Evolutionary conservation across 768 basidiomycete species (phyloP), one percentile per base, ranked within the genome.

Genomic region (Trametes maxima): DNA sequence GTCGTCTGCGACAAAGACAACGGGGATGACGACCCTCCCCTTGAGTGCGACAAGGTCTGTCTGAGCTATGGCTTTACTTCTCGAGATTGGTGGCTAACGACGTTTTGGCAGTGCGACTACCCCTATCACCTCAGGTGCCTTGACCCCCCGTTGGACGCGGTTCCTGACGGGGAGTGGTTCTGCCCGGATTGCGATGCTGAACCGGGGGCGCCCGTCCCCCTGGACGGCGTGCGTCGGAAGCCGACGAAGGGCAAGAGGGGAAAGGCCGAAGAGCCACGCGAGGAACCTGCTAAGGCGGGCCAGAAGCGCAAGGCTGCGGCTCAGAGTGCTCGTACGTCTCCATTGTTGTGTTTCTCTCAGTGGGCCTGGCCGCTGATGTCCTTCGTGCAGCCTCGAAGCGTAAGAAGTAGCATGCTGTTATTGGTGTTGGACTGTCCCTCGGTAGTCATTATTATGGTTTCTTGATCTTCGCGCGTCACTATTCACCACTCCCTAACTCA

Each of bases 81-180:
- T 44, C 39, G 24, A 47, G 14, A 12, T 10, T 6, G 22, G 5
- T 11, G 21, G n/a, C 13, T 36, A 46, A 14, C 25, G 4, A 16
- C 2, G 47, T 36, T 36, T 21, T 33, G 10, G 11, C 63, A 96
- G 91, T 98, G 95, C 70, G 95, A 98, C 70, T 80, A 82, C 44
- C 92, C 94, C 1, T 96, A 89, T 73, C 95, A 98, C 73, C 78
- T 91, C 14, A 79, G 79, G 13, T 98, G 95, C 73, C 83, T 95
- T 46, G 76, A 79, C 44, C 94, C 94, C 17, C 92, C 94, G 2
- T 75, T 98, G 47, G 72, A 76, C 16, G 84, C 80, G 4, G 78
- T 95, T 17, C 95, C 95, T 0, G 89, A 90, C 36, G 95, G 92
- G 39, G 91, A 95, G 76, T 95, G 94, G 94, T 94, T 94, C 79